Conservation (phyloP, 345 rosid genomes). For the Ailanthus altissimus region DNA sequence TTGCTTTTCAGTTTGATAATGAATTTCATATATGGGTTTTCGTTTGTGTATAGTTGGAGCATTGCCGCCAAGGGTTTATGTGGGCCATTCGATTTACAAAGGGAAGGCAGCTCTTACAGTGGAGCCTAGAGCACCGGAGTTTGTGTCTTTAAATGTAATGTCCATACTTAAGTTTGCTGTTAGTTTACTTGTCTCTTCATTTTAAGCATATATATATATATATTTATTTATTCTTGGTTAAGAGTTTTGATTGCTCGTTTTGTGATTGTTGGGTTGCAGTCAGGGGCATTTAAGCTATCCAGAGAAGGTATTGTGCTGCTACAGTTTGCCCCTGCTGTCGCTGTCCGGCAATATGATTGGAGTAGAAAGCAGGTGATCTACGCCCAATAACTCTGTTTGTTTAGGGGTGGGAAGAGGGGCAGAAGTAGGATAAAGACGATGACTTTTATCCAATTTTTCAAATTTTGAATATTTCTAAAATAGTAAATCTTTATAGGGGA, state of each 20-base stretch:
- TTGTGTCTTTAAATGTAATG: conserved; percentile 63
- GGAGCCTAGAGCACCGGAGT: conserved; percentile 84
- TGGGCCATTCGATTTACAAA: conserved; percentile 87
- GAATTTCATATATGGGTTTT: background rate
- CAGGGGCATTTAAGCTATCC: conserved; percentile 74
- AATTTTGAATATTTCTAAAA: background rate
- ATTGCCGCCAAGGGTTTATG: conserved; percentile 54
- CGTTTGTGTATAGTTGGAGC: conserved; percentile 41
- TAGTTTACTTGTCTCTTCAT: background rate
- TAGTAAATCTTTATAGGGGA: background rate
- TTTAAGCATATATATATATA: background rate
- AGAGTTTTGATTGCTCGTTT: conserved; percentile 21
- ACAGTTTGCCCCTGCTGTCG: conserved; percentile 87
- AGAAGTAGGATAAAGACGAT: background rate
- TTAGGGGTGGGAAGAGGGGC: background rate
- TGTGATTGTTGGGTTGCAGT: conserved; percentile 43
- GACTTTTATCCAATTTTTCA: background rate
- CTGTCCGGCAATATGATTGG: conserved; percentile 87
- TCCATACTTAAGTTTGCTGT: conserved; percentile 8
- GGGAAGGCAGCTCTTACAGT: conserved; percentile 93
- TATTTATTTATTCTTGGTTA: background rate
- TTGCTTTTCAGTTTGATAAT: background rate
- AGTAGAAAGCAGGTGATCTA: conserved; percentile 74
- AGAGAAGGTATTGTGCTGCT: conserved; percentile 72
- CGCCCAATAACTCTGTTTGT: background rate